Evolutionary conservation across 495 filamentous ascomycete species (phyloP).

Genomic region (Hyaloscypha variabilis): DNA sequence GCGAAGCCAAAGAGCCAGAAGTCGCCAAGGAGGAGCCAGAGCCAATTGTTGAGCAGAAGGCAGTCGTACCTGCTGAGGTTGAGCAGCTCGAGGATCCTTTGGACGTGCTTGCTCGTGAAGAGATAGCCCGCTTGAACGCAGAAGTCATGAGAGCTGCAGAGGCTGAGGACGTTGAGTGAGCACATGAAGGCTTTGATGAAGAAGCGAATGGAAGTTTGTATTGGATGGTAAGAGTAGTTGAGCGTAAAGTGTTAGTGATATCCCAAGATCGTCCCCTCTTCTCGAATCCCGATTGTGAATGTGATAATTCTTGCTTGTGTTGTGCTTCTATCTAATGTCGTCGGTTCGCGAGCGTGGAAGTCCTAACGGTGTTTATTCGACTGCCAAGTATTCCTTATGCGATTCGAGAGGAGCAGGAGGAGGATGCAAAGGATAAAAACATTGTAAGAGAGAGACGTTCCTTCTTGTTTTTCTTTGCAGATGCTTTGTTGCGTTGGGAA

Average conservation of each 20-base stretch:
- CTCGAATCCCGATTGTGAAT: not conserved
- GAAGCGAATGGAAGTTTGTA: not conserved
- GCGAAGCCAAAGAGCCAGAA: not conserved
- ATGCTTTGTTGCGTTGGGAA: too few species aligned
- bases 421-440: too few species aligned
- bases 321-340: too few species aligned
- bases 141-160: constrained; percentile 22
- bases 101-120: constrained; percentile 28
- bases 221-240: not conserved
- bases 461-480: too few species aligned
- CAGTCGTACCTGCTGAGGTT: not conserved
- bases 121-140: constrained; percentile 30
- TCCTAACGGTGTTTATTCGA: too few species aligned
- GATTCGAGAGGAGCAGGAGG: too few species aligned
- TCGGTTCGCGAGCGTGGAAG: too few species aligned
- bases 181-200: not conserved
- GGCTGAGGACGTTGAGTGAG: constrained; percentile 2
- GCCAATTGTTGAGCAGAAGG: not conserved
- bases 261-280: not conserved
- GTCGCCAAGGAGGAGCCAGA: not conserved
- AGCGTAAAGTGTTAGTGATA: not conserved
- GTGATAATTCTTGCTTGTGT: too few species aligned
- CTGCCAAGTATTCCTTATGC: too few species aligned
- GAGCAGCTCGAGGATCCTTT: constrained; percentile 23
- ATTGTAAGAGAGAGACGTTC: too few species aligned